Evolutionary conservation across 768 basidiomycete species (phyloP), one percentile per base, ranked within the genome.

Genomic region (Russula griseocarnosa): DNA sequence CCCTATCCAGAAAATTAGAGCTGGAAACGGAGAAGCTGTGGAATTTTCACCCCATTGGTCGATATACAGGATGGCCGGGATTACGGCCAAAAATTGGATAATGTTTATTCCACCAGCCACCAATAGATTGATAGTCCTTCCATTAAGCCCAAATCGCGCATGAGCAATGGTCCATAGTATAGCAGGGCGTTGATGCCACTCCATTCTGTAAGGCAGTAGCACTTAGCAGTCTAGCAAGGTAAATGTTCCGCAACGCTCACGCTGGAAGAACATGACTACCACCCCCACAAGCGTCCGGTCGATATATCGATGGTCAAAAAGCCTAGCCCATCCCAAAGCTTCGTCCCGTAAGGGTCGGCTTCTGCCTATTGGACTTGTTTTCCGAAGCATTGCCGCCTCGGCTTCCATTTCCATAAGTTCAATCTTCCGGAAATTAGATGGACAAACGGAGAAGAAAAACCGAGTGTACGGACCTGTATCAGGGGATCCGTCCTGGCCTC

Each of bases 111-210:
- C 88, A 26, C 91, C 91, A 0, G 88, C 82, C 3, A 87, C 84
- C n/a, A 90, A 67, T 0, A 92, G 77, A 0, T 84, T 80, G 9
- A 83, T 78, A 0, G 77, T 80, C 62, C 85, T 82, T 20, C 86
- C 85, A 24, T 76, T 75, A 30, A 92, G 65, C 5, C 90, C 50
- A 92, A 79, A 55, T 77, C 83, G 36, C 73, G 79, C 52, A 92
- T 81, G 3, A 93, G 77, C 0, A 83, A 84, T 1, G 91, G 91
- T 0, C 90, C 90, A 68, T 91, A 93, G 69, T 92, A 93, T 9
- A 92, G 76, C 36, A 93, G 71, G 11, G 91, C 90, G 70, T 92
- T 93, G 66, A 92, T 93, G 2, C 91, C 91, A 62, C 85, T 87
- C 91, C 91, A 92, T 76, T 92, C 90, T 92, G 55, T 26, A 18